phyloP scores from a whole-genome alignment of 1,139 yeast genomes.

The Candida sp. region DNA sequence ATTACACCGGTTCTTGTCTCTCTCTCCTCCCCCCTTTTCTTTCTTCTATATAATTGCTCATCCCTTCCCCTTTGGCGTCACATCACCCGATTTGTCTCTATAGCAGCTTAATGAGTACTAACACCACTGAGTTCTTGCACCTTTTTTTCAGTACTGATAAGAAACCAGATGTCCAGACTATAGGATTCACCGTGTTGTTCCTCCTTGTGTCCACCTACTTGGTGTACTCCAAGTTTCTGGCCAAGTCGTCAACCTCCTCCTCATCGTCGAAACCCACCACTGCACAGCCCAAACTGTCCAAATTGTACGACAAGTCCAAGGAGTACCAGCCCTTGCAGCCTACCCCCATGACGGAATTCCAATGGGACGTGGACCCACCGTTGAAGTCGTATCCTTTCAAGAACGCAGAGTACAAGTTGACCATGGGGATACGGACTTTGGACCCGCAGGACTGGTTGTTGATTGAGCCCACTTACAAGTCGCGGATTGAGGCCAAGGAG shows the following conservation, averaged over 20 bases:
- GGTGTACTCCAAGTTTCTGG: background rate
- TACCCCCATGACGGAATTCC: conserved; percentile 12
- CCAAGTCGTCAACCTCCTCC: background rate
- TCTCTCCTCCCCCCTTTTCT: background rate
- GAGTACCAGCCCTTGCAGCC: conserved; percentile 7
- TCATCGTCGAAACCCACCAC: too few relatives aligned
- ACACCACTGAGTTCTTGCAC: background rate
- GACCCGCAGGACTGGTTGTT: conserved; percentile 67
- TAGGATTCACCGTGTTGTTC: conserved; percentile 1
- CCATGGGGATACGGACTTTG: conserved; percentile 66
- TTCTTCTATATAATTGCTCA: background rate
- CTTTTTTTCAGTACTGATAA: background rate
- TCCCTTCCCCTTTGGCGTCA: background rate
- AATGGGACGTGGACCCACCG: conserved; percentile 19
- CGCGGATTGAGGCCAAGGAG: conserved; percentile 46
- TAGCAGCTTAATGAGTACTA: background rate
- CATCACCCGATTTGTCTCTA: too few relatives aligned
- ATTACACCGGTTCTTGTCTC: background rate
- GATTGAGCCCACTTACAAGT: conserved; percentile 65
- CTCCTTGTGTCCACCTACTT: background rate
- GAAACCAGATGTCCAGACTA: background rate
- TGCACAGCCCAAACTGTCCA: background rate
- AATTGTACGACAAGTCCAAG: conserved; percentile 5
- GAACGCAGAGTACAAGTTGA: conserved; percentile 41
- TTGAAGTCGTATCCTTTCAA: conserved; percentile 25